Conservation (phyloP, 768 basidiomycete genomes). For the Naganishia friedmannii region DNA sequence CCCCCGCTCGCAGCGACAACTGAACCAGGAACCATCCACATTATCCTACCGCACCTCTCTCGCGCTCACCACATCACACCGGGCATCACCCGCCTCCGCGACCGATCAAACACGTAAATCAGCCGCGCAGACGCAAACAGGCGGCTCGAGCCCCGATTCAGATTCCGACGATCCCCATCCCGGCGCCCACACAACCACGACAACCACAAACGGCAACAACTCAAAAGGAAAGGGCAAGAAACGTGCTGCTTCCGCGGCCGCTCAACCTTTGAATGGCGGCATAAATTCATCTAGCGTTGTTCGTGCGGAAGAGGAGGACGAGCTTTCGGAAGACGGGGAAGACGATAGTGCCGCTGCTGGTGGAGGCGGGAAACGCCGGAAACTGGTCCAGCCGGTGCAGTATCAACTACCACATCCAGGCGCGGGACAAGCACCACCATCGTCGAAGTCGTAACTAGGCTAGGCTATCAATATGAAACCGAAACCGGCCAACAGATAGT, state of each 20-base stretch:
- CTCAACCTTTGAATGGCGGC: background rate
- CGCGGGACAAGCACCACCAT: background rate
- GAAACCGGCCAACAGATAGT: no score
- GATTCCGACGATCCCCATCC: background rate
- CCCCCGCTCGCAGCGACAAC: conserved; percentile 4
- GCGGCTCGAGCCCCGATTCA: background rate
- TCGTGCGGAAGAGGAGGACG: no score
- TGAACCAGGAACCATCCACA: conserved; percentile 14
- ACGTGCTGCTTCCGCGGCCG: background rate
- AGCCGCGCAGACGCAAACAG: background rate
- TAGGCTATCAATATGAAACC: no score
- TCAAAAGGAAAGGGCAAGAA: conserved; percentile 8
- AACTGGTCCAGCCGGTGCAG: conserved; percentile 8
- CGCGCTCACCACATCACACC: conserved; percentile 5
- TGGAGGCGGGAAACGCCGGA: background rate
- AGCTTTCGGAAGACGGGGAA: background rate
- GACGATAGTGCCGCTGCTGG: background rate
- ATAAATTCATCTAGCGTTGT: background rate
- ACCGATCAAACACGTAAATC: no score
- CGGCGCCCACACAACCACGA: background rate
- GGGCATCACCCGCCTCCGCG: conserved; percentile 1
- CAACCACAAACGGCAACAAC: no score
- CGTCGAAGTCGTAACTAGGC: no score
- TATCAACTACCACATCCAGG: background rate
- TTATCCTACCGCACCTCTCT: conserved; percentile 16